Base-by-base conservation (phyloP, 2,329 filamentous ascomycete species). In the Diaporthe velutina region DNA sequence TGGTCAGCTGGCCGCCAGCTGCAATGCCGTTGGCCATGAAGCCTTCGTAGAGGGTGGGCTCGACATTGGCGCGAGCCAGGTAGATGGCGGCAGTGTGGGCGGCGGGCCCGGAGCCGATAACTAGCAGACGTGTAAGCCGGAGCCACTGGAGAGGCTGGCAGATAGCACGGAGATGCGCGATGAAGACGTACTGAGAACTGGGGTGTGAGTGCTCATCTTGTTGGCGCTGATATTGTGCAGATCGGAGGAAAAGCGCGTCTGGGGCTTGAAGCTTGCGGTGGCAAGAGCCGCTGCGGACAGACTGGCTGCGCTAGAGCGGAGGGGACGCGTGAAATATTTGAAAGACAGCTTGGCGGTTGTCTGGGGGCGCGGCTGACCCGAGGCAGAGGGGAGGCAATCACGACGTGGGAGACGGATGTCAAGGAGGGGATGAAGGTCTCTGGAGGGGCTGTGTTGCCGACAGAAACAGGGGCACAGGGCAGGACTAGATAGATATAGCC, bases 31-130 rank as follows among this genome's bases (percentile, higher is more conserved):
- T 97, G 80, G 97, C 97, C 84, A 99, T 92, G 90, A 99, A 98
- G 80, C 97, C 97, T 87, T 99, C 97, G 84, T 98, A 99, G 79
- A 99, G 90, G 77, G 98, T 94, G 77, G 97, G 97, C 86, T 97
- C 94, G 83, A 99, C 87, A 84, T 99, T 96, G 76, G 97, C 97
- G 83, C 97, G 94, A 64, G 96, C 94, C 80, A 98, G 93, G 86
- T 99, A 99, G 83, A 99, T 92, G 84, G 97, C 97, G 77, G 97
- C 97, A 61, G 97, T 99, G 88, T 99, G 97, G 85, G 96, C 97
- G 80, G 96, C 97, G 77, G 97, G 97, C 88, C 97, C 97, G 77
- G 97, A 99, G 88, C 97, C 96, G 86, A 95, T 93, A 82, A 95
- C 90, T 92, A 61, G 74, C 67, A 70, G 76, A 75, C 3, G n/a